Evolutionary conservation across 805 yeast genomes (phyloP), one percentile per base, ranked within the genome.

Genomic region (Kuraishia borneana): DNA sequence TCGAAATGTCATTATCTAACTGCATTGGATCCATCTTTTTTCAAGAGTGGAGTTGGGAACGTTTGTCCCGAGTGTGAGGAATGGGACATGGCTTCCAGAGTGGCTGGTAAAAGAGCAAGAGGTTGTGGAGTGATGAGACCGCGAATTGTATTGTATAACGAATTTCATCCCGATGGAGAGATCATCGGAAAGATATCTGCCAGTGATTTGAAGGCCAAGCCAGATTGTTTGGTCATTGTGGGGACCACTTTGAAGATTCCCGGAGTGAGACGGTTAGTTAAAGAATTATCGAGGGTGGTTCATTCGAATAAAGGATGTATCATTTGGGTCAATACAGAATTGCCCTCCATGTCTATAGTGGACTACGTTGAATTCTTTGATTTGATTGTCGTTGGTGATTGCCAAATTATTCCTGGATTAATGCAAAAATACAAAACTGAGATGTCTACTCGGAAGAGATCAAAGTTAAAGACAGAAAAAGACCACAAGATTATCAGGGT

Each of bases 241-340:
- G 96, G 96, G 3, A 87, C 96, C 0, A 77, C 94, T 2, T 61
- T 87, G 38, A 77, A 82, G 48, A 87, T 87, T 19, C 85, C 85
- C 0, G 84, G 84, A 2, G 85, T 78, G 7, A 57, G 71, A 43
- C 58, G 77, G 37, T 49, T 78, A 30, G 79, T 75, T 6, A 69
- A 65, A 41, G 82, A 77, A 43, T 61, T 79, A 60, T 65, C 78
- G 1, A 64, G 64, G 38, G 65, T 68, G 5, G 74, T 77, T 3
- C 76, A 68, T 42, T 60, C 73, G 2, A 62, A 65, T 18, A 68
- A 63, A 33, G 83, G 84, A 1, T 66, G 69, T 38, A 70, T 76
- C 2, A 63, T 77, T 3, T 78, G 82, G 78, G 48, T 76, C 16
- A 76, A 76, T 44, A 57, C 62, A 20, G 82, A 76, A 31, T 63